Evolutionary conservation across 352 stramenopile genomes (phyloP), one percentile per base, ranked within the genome.

Genomic region (Globisporangium barbulae): DNA sequence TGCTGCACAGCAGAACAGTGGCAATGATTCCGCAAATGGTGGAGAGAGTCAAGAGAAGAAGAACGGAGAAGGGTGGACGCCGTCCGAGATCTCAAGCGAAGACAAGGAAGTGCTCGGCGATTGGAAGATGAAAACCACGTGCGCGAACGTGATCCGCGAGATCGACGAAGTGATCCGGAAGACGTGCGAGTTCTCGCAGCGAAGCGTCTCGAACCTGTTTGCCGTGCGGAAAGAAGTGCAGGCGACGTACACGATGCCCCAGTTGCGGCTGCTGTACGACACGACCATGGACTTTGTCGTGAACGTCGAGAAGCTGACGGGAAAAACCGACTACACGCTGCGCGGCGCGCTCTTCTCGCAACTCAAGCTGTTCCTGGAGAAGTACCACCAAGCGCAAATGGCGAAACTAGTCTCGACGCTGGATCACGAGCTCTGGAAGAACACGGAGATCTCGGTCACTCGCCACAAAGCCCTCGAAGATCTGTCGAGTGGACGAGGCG

Each of bases 391-490:
- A 64, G 73, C 78, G 9, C 96, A 98, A 57, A 94, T 98, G 73
- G 89, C 83, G 28, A 91, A 93, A 49, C 71, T 99, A 47, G 92
- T 97, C n/a, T 95, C 92, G 44, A 97, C 94, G 3, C 79, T 99
- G 21, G 94, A 98, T 74, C 91, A 95, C 54, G 96, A 99, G 71
- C 70, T 96, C 55, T 99, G 96, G 96, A 94, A 97, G 58, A 97
- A 98, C 56, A 96, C 76, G 31, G 82, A 98, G 73, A 91, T 98
- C 56, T 97, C 91, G 4, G 75, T 90, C n/a, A 76, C 87, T 41
- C 75, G 95, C 35, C 95, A 98, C 79, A 83, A 84, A 67, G 84
- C 83, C 7, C 77, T 98, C 12, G 95, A 96, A 35, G 79, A 97
- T 68, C 73, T 98, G 31, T 98, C 91, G 45, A 96, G 87, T 60